Base-by-base conservation (phyloP, 208 protist genomes). In the Leishmania guyanensis region DNA sequence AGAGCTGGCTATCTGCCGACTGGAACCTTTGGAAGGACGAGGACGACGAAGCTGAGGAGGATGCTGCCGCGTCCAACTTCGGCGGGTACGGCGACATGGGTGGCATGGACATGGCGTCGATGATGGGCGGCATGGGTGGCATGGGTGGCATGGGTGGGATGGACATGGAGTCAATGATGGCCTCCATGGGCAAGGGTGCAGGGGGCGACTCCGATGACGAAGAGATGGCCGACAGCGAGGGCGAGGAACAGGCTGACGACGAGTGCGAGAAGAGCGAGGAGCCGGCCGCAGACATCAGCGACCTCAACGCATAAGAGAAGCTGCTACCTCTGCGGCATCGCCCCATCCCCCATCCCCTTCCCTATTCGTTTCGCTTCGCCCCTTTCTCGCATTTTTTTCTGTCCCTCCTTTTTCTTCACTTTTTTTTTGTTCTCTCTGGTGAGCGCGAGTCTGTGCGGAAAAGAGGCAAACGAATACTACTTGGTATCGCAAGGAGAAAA, bases 11-110 rank as follows among this genome's bases (percentile, higher is more conserved):
- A 16, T 94, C 92, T 16, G 93, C 86, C 12, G 94, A 98, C 87
- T 98, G 94, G 93, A 98, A 96, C 86, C 88, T 98, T 26, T 98
- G 94, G 94, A 96, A 98, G 87, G 94, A 98, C 78, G 94, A 98
- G 83, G 93, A 98, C 79, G 94, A 96, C 75, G 92, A 90, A 72
- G 94, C 91, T 39, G 91, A 93, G 64, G 90, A 93, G 78, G 84
- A 84, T 33, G 79, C 82, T 50, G 84, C 83, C 43, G 88, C 87
- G 50, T 81, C 87, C 70, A 90, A 90, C 87, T 96, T 96, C 75
- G 93, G 93, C 75, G 93, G 93, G 75, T 96, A 95, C 80, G 94
- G 93, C 33, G 91, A 95, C 77, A 86, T 96, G 93, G 81, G 92
- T 70, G 86, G 86, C 69, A 88, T 88, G 33, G 87, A 83, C 60